phyloP scores from a whole-genome alignment of 331 rosid genomes.

The Malus hybrid region DNA sequence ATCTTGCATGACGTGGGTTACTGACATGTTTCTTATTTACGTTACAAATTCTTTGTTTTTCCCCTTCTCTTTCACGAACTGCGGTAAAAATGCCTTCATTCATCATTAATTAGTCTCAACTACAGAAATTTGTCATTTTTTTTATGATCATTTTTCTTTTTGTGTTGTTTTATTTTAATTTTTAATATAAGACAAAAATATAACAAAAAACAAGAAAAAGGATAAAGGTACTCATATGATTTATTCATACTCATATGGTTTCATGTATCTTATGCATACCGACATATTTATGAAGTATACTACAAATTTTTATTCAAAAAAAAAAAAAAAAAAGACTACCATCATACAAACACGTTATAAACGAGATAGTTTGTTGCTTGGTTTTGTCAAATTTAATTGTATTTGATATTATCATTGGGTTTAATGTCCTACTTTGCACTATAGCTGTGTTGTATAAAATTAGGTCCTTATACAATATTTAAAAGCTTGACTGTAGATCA shows the following conservation, averaged over 20 bases:
- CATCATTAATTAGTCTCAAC: not conserved
- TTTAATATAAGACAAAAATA: too few species aligned
- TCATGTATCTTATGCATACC: too few species aligned
- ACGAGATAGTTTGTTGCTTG: too few species aligned
- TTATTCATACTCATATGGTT: too few species aligned
- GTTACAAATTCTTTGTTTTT: not conserved
- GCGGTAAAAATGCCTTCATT: not conserved
- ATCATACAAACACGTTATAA: too few species aligned
- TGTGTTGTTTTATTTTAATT: too few species aligned
- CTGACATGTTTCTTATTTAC: slow-evolving; percentile 22
- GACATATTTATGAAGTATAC: too few species aligned
- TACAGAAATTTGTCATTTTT: not conserved
- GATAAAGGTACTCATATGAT: too few species aligned
- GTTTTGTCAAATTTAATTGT: not conserved
- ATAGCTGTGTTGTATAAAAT: not conserved
- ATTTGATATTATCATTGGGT: not conserved
- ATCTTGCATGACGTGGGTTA: slow-evolving; percentile 30
- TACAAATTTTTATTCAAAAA: too few species aligned
- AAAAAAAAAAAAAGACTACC: too few species aligned
- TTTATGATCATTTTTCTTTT: not conserved
- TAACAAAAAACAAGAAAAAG: too few species aligned
- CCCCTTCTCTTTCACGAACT: not conserved
- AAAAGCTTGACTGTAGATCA: slow-evolving; percentile 5
- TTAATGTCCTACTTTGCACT: not conserved
- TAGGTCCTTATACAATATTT: not conserved